phyloP scores from a whole-genome alignment of 2,329 filamentous ascomycete species.

The Gliomastix tumulicola region DNA sequence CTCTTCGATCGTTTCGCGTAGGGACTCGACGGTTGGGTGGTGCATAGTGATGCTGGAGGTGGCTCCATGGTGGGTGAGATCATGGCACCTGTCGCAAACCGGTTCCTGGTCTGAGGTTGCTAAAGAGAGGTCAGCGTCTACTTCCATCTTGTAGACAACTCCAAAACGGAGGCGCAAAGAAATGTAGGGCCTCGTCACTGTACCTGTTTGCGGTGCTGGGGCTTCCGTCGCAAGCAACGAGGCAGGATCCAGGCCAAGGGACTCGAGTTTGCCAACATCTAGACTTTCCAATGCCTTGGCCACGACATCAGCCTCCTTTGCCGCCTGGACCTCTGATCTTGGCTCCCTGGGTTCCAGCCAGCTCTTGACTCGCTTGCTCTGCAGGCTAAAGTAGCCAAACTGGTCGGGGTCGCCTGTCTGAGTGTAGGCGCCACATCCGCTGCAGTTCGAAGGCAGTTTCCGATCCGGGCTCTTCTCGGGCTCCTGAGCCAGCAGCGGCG shows the following conservation, averaged over 20 bases:
- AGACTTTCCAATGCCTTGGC: slow-evolving; percentile 34
- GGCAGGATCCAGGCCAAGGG: slow-evolving; percentile 37
- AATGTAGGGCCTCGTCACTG: too few species aligned
- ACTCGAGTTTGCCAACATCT: slow-evolving; percentile 30
- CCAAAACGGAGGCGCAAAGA: too few species aligned
- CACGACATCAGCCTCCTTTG: slow-evolving; percentile 38
- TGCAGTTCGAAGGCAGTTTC: slow-evolving; percentile 49
- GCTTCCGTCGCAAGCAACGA: slow-evolving; percentile 22
- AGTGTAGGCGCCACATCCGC: slow-evolving; percentile 58
- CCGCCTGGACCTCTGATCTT: slow-evolving; percentile 2
- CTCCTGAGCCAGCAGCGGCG: too few species aligned
- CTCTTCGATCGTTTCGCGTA: slow-evolving; percentile 78
- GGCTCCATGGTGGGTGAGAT: slow-evolving; percentile 64
- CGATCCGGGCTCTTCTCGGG: slow-evolving; percentile 5
- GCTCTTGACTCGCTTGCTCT: slow-evolving; percentile 40
- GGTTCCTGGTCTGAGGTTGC: slow-evolving; percentile 34
- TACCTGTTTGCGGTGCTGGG: slow-evolving; percentile 4
- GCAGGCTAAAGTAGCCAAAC: slow-evolving; percentile 49
- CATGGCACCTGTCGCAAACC: slow-evolving; percentile 83
- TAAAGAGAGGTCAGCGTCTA: too few species aligned
- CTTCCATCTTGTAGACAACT: too few species aligned
- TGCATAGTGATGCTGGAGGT: slow-evolving; percentile 52
- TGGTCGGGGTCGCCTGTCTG: slow-evolving; percentile 44
- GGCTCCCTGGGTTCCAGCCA: slow-evolving; percentile 31
- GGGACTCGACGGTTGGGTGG: slow-evolving; percentile 73